These are phyloP conservation scores for Fusarium nematophilum DNA, from an alignment of 2,329 filamentous ascomycete genomes.

Conservation along the genomic window DNA sequence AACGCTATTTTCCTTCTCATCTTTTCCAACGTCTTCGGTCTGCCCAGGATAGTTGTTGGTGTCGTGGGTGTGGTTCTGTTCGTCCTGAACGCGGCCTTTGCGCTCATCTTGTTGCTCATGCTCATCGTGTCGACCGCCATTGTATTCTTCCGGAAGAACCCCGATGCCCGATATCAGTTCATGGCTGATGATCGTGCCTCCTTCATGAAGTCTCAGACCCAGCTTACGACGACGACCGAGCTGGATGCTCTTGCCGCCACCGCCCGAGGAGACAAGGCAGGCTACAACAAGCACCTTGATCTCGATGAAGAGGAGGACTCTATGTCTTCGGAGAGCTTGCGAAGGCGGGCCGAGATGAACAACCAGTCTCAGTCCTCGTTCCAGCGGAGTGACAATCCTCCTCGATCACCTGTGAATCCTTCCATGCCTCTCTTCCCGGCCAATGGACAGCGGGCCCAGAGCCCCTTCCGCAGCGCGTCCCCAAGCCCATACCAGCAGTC, in stretches of 20 bases:
- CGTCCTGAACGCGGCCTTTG: constrained; percentile 85
- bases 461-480: constrained; percentile 50
- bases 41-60: constrained; percentile 84
- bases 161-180: constrained; percentile 92
- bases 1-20: constrained; percentile 90
- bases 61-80: constrained; percentile 92
- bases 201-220: constrained; percentile 95
- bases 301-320: constrained; percentile 57
- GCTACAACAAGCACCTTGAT: constrained; percentile 58
- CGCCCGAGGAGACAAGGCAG: constrained; percentile 82
- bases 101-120: constrained; percentile 84
- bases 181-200: constrained; percentile 97
- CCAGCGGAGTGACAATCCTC: constrained; percentile 43
- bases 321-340: constrained; percentile 53
- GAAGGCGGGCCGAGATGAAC: constrained; percentile 48
- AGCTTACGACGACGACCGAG: constrained; percentile 81
- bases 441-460: constrained; percentile 49
- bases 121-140: constrained; percentile 71
- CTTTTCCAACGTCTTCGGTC: constrained; percentile 87
- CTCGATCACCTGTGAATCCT: constrained; percentile 55
- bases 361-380: constrained; percentile 50
- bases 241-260: constrained; percentile 90
- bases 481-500: constrained; percentile 51
- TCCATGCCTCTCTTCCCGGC: constrained; percentile 58
- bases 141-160: constrained; percentile 90